These are phyloP conservation scores for Colletotrichum cuscutae DNA, from an alignment of 2,329 filamentous ascomycete genomes.

Conservation along the genomic window DNA sequence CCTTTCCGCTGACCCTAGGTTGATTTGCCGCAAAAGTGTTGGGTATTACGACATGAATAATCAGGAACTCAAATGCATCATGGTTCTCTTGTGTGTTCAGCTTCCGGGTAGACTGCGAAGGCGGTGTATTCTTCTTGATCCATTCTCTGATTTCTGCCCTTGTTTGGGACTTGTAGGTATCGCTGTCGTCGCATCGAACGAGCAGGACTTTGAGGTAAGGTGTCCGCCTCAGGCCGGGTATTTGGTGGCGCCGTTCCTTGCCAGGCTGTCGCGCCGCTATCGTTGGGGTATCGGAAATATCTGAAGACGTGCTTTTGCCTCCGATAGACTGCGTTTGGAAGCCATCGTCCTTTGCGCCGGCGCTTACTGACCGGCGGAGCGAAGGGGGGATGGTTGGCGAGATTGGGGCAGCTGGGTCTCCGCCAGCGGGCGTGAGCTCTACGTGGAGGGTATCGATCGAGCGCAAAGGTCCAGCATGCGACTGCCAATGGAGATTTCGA, in stretches of 20 bases:
- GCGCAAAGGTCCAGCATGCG: slow-evolving; percentile 86
- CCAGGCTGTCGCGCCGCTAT: slow-evolving; percentile 40
- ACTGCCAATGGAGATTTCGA: slow-evolving; percentile 96
- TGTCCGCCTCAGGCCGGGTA: slow-evolving; percentile 90
- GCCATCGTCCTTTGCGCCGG: slow-evolving; percentile 62
- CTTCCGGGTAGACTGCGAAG: slow-evolving; percentile 64
- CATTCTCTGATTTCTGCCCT: slow-evolving; percentile 87
- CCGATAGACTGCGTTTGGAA: slow-evolving; percentile 68
- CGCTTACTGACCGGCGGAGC: slow-evolving; percentile 44
- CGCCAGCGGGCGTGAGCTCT: slow-evolving; percentile 77
- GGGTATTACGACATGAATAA: slow-evolving; percentile 90
- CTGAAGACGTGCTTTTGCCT: slow-evolving; percentile 48
- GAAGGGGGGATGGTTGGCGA: slow-evolving; percentile 41
- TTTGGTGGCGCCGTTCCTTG: slow-evolving; percentile 85
- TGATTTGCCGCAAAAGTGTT: slow-evolving; percentile 85
- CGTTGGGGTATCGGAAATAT: slow-evolving; percentile 46
- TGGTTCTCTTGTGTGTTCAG: slow-evolving; percentile 85
- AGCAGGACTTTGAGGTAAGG: slow-evolving; percentile 93
- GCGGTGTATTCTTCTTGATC: slow-evolving; percentile 81
- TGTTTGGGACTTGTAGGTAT: slow-evolving; percentile 85
- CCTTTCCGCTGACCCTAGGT: slow-evolving; percentile 70
- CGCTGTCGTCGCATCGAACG: slow-evolving; percentile 94
- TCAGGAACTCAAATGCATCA: slow-evolving; percentile 95
- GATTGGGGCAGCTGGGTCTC: slow-evolving; percentile 49
- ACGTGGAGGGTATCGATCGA: slow-evolving; percentile 95